These are phyloP conservation scores for Passalora sequoiae DNA, from an alignment of 2,329 filamentous ascomycete species.

Conservation along the genomic window DNA sequence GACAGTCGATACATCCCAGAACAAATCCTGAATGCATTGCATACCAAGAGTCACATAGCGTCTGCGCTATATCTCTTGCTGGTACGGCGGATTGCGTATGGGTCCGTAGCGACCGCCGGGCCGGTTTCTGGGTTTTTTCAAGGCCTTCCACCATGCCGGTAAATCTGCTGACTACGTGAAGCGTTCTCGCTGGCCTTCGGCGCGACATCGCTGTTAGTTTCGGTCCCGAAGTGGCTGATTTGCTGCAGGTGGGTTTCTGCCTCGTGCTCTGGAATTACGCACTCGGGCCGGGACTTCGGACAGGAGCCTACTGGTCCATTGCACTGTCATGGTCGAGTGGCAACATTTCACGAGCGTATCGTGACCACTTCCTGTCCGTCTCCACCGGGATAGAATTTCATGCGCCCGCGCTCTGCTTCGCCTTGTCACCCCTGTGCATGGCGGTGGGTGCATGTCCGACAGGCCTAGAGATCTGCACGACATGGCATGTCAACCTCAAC, in stretches of 20 bases:
- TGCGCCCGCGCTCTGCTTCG: background rate
- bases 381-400: background rate
- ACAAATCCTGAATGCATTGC: too few relatives aligned
- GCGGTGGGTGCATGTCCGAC: too few relatives aligned
- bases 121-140: slow-evolving; percentile 10
- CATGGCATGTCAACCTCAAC: slow-evolving; percentile 7
- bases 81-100: background rate
- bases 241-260: too few relatives aligned
- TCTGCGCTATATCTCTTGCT: background rate
- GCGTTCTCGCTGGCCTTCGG: slow-evolving; percentile 7
- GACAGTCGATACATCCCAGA: too few relatives aligned
- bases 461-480: background rate
- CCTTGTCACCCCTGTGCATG: background rate
- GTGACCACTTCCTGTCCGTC: background rate
- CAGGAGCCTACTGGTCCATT: too few relatives aligned
- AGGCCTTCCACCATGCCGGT: slow-evolving; percentile 8
- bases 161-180: slow-evolving; percentile 6
- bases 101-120: slow-evolving; percentile 3
- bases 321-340: too few relatives aligned
- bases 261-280: too few relatives aligned
- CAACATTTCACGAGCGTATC: too few relatives aligned
- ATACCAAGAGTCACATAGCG: too few relatives aligned
- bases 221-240: too few relatives aligned
- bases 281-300: too few relatives aligned
- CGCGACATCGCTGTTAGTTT: slow-evolving; percentile 1